Conservation (phyloP, 2,329 filamentous ascomycete genomes). For the Colletotrichum paranaense region DNA sequence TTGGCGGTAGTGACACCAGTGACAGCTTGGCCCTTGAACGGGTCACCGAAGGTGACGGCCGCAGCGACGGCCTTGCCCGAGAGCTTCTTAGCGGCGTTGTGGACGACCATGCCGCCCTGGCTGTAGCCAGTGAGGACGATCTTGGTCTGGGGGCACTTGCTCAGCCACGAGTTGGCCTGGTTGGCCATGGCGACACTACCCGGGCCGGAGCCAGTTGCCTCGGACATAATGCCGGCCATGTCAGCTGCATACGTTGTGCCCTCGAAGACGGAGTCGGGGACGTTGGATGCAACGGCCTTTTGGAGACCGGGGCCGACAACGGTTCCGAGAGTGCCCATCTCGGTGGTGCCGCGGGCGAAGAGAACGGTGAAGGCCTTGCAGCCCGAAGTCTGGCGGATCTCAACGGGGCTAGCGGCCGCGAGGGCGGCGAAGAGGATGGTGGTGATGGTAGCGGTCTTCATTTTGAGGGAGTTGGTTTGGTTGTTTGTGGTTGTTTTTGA, state of each 20-base stretch:
- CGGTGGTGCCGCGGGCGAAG: slow-evolving; percentile 66
- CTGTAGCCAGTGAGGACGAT: slow-evolving; percentile 61
- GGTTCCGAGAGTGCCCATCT: slow-evolving; percentile 62
- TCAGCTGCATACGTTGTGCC: slow-evolving; percentile 64
- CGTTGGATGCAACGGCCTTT: slow-evolving; percentile 56
- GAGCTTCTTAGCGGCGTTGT: slow-evolving; percentile 53
- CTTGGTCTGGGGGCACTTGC: slow-evolving; percentile 56
- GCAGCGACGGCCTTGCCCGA: slow-evolving; percentile 6
- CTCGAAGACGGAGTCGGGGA: slow-evolving; percentile 59
- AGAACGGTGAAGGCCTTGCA: slow-evolving; percentile 63
- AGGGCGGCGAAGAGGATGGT: slow-evolving; percentile 41
- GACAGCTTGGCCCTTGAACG: slow-evolving; percentile 22
- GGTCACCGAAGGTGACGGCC: slow-evolving; percentile 36
- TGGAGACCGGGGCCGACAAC: slow-evolving; percentile 63
- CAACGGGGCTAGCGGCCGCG: slow-evolving; percentile 36
- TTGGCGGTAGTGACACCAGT: not conserved
- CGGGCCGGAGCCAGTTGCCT: slow-evolving; percentile 51
- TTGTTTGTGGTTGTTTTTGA: not conserved
- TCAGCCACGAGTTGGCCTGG: slow-evolving; percentile 44
- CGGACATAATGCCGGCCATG: slow-evolving; percentile 55
- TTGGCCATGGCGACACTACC: slow-evolving; percentile 55
- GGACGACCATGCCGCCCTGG: slow-evolving; percentile 52
- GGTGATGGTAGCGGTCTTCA: slow-evolving; percentile 49
- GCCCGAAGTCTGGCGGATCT: slow-evolving; percentile 22
- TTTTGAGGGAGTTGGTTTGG: slow-evolving; percentile 28